phyloP scores from a whole-genome alignment of 164 flowering plant genomes.

The Stephania yunnanensis region DNA sequence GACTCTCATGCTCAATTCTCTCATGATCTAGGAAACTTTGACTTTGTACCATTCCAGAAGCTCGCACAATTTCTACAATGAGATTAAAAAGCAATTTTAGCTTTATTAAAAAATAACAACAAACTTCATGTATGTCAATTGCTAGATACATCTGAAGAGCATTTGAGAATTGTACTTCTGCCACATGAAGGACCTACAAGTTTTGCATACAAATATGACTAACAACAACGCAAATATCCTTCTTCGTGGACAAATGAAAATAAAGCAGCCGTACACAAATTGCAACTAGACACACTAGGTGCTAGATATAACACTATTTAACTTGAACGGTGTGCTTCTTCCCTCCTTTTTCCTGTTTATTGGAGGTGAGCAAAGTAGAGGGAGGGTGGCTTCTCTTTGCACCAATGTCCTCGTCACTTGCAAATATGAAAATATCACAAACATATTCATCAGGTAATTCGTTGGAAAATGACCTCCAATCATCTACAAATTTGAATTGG shows the following conservation, averaged over 20 bases:
- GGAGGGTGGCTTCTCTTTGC: background rate
- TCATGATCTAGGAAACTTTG: slow-evolving; percentile 57
- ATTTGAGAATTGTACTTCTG: background rate
- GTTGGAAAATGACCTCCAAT: background rate
- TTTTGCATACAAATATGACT: background rate
- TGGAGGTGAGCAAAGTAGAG: background rate
- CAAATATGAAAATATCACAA: no score
- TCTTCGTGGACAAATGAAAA: background rate
- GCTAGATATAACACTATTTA: background rate
- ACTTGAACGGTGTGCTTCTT: background rate
- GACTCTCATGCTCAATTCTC: slow-evolving; percentile 55
- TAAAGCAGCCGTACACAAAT: background rate
- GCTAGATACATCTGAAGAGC: background rate
- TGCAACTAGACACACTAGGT: background rate
- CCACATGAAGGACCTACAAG: background rate
- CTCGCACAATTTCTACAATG: slow-evolving; percentile 61
- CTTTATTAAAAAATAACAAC: no score
- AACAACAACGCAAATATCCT: background rate
- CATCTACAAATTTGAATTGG: background rate
- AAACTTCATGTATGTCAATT: background rate
- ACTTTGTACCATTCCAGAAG: slow-evolving; percentile 39
- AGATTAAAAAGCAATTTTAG: slow-evolving; percentile 1
- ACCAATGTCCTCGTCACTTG: background rate
- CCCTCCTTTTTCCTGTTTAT: background rate
- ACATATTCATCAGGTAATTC: no score